Evolutionary conservation across 192 early-diverging fungal genomes (phyloP), one percentile per base, ranked within the genome.

Genomic region (Rhizophagus clarus): DNA sequence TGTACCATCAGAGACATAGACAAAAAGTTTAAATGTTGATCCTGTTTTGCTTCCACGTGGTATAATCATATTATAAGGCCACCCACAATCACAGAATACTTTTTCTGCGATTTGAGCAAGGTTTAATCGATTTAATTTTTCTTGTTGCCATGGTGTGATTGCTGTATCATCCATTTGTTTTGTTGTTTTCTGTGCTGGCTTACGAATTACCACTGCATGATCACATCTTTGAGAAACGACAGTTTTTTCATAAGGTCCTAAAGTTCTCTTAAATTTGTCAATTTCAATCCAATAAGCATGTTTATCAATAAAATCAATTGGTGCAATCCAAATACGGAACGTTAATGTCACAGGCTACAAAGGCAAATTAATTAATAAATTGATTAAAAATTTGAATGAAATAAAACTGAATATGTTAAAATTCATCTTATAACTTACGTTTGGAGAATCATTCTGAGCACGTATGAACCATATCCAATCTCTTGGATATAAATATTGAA

Each of bases 51-150:
- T 70, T 37, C 68, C 68, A 7, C 68, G 29, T 15, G 68, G 68
- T 42, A 70, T 37, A n/a, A 70, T 70, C 22, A 70, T n/a, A 42
- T 70, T 31, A 70, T 70, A 70, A 9, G 68, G 68, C 68, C 68
- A 70, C 42, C 68, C 68, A 42, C 68, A 70, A 40, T 70, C 7
- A 42, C 68, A 70, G 24, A 70, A 70, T 37, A 9, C 1, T 70
- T 40, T n/a, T 70, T 70, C 68, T 1, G 68, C 29, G 4, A 22
- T 2, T 22, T 15, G 37, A 37, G 31, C 20, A 24, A 10, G 6
- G 3, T 14, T 70, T 9, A 40, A 2, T 22, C 0, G 29, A n/a
- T 17, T 10, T 22, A 22, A 22, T 7, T 31, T 2, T 7, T 20
- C 22, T 70, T n/a, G 42, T 8, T 10, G 2, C 20, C 9, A 15